Percentiles rank a stretch among this genome's conserved stretches.
phyloP scores from a whole-genome alignment of 139 green algal genomes.

The Haematococcus sp. region DNA sequence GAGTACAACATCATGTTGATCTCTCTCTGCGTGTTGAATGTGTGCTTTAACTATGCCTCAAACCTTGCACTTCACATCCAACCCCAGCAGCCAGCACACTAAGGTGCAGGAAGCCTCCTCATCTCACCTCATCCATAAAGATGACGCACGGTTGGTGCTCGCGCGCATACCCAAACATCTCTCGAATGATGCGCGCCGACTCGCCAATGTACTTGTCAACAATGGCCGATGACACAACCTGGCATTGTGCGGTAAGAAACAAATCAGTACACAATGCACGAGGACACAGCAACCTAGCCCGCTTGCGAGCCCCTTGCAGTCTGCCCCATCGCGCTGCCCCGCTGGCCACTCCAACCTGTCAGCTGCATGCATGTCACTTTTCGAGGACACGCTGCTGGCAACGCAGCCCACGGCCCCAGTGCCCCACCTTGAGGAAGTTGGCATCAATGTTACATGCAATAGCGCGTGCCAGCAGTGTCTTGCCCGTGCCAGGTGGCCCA shows the following conservation, averaged over 20 bases:
- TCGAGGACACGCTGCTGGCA: no score
- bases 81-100: no score
- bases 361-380: no score
- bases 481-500: constrained; percentile 75
- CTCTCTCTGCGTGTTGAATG: no score
- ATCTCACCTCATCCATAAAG: constrained; percentile 94
- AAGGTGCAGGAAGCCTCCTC: no score
- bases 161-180: constrained; percentile 90
- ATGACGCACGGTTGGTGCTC: constrained; percentile 98
- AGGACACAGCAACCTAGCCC: neutral
- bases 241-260: no score
- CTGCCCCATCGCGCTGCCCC: no score
- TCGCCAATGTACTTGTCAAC: constrained; percentile 99
- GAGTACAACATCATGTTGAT: neutral
- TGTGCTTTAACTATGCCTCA: no score
- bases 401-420: neutral
- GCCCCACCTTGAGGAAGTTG: constrained; percentile 86
- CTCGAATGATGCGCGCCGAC: constrained; percentile 91
- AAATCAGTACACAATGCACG: neutral
- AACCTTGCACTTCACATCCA: no score
- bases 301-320: no score
- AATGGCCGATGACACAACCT: constrained; percentile 94
- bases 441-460: constrained; percentile 94
- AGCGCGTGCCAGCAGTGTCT: constrained; percentile 83
- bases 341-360: no score